Base-by-base conservation (phyloP, 2,329 filamentous ascomycete genomes). In the Pseudocercospora musae region DNA sequence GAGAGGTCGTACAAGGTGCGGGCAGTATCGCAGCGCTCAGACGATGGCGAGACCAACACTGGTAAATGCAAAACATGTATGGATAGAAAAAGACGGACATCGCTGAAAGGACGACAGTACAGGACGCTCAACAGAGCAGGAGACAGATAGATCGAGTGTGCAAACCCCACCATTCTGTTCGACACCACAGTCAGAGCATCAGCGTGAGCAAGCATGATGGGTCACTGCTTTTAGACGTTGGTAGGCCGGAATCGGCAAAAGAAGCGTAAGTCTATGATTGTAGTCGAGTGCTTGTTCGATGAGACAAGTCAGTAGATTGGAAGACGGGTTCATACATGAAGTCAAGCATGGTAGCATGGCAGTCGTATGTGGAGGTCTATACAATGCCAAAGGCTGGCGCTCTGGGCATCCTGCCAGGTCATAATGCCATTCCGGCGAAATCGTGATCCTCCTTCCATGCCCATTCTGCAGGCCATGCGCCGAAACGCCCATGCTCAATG, bases 401-500 rank as follows among this genome's bases (percentile, higher is more conserved):
- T 21, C 52, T 33, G 52, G 52, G 27, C 40, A 59, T 50, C 25
- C 44, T 52, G 48, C 54, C 60, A 53, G 33, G 49, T 62, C 59
- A 46, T 58, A 63, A 46, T 46, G 55, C 37, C 55, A 57, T 20
- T 31, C 27, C 42, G 40, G 55, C 55, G 21, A 29, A 46, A 2
- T 29, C 20, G 21, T 29, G 15, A 57, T 54, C 44, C 63, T 33
- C 57, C 46, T 48, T 59, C 54, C 62, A 52, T n/a, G 54, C 50
- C 50, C 27, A 57, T 33, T 54, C 21, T n/a, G 52, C 40, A 54
- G 52, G 29, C 52, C 31, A 55, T 59, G 59, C 56, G 61, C 63
- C 64, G 57, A 48, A 67, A 69, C 64, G 66, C 65, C 66, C 48
- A 52, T 64, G 59, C 63, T 57, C 46, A 66, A 65, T 78, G 78